These are phyloP conservation scores for Fistulina hepatica DNA, from an alignment of 1,284 basidiomycete species.

Conservation along the genomic window DNA sequence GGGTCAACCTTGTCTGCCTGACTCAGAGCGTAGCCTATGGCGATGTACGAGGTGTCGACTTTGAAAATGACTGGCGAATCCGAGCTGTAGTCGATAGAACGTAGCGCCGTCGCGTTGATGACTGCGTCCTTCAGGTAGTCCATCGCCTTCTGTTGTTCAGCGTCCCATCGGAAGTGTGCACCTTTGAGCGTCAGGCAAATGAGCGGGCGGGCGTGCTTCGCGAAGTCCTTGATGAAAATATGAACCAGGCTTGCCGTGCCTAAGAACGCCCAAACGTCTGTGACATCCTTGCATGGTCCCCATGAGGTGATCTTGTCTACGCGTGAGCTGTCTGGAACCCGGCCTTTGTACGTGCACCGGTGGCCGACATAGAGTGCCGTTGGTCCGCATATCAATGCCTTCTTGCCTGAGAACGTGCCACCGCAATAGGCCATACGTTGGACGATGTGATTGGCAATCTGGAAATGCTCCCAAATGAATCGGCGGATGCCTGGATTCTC, in stretches of 20 bases:
- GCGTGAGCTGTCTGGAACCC: slow-evolving; percentile 15
- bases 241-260: slow-evolving; percentile 17
- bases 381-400: slow-evolving; percentile 15
- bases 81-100: slow-evolving; percentile 9
- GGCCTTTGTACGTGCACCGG: slow-evolving; percentile 17
- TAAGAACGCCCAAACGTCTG: slow-evolving; percentile 21
- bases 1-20: slow-evolving; percentile 20
- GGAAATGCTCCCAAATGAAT: slow-evolving; percentile 20
- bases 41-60: slow-evolving; percentile 25
- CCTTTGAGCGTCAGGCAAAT: slow-evolving; percentile 16
- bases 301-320: slow-evolving; percentile 16
- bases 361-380: slow-evolving; percentile 19
- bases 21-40: slow-evolving; percentile 22
- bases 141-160: slow-evolving; percentile 14
- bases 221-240: slow-evolving; percentile 19
- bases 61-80: slow-evolving; percentile 3
- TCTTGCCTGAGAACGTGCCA: slow-evolving; percentile 18
- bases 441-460: slow-evolving; percentile 6
- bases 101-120: slow-evolving; percentile 12
- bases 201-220: slow-evolving; percentile 15
- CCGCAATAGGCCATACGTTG: slow-evolving; percentile 7
- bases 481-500: slow-evolving; percentile 14
- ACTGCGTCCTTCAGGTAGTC: slow-evolving; percentile 17
- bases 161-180: slow-evolving; percentile 14
- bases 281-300: slow-evolving; percentile 13